Base-by-base conservation (phyloP, 2,329 filamentous ascomycete species). In the Claviceps citrina region DNA sequence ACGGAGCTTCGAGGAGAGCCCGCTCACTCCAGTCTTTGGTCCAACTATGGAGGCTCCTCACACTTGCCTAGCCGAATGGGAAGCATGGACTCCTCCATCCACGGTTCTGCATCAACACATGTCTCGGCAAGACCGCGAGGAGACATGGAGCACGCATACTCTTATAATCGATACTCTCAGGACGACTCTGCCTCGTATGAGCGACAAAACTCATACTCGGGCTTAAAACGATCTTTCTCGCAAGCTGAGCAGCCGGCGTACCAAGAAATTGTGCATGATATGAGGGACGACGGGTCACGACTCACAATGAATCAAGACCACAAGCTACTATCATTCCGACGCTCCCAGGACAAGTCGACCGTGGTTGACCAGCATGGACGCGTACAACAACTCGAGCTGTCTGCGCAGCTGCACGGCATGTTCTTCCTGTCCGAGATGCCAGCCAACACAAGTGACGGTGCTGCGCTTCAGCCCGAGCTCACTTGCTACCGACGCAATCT, bases 401-500 rank as follows among this genome's bases (percentile, higher is more conserved):
- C 71, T 7, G 82, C 83, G 13, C 82, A 89, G 61, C 74, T 89
- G 24, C 82, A 87, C 54, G 83, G 83, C 64, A 87, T 89, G 82
- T 89, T 89, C 65, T 89, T 89, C 57, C 67, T 89, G 25, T 85
- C 83, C 24, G 83, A 89, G 56, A 81, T 82, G 64, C 78, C 81
- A 1, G 71, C 79, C 52, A 76, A 69, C 45, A 63, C 66, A 40
- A 67, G 59, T 47, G 74, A 80, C 47, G 73, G 71, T 43, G 65
- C 60, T 34, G 57, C 70, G 35, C 64, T 78, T 37, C 80, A 82
- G 55, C 84, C 76, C 39, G 89, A 96, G 62, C 62, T 96, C 57
- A 96, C 89, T 3, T 96, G 89, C 68, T 96, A 96, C 61, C 81
- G 89, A 47, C 77, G 89, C 36, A 96, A 96, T 55, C 68, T 96